Base-by-base conservation (phyloP, 1,139 yeast species). In the Meyerozyma athensensis region DNA sequence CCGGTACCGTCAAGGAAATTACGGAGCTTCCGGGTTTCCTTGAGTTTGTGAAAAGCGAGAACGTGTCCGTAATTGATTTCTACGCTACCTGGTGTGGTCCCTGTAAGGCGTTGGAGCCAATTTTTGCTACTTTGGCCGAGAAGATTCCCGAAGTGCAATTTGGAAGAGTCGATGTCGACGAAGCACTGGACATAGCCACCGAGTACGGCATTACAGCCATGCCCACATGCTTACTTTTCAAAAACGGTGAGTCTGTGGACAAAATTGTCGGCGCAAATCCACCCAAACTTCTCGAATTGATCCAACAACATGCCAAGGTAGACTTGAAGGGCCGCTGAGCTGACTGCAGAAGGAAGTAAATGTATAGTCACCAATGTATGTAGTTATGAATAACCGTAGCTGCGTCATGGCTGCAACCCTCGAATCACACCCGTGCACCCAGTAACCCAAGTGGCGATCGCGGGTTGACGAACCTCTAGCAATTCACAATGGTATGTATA, bases 1-100 rank as follows among this genome's bases (percentile, higher is more conserved):
- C 32, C 4, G 32, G 32, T 9, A 6, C 19, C 18, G 32, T 28
- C 20, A 28, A 28, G 12, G 32, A 28, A 12, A 5, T 28, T 2
- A 16, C 19, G 12, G 32, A 28, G 19, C 19, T 24, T 36, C 41
- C 14, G 30, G 21, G 43, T 52, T 65, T 43, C 52, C 50, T 38
- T 54, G 52, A 44, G 33, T 58, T 42, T 32, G 39, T 51, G 16
- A 45, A 43, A 28, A 50, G 43, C 34, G 60, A 61, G n/a, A 58
- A 61, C 37, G 51, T 65, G 5, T 46, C 68, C 1, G 62, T 68
- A 3, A 54, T 68, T 31, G 74, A 68, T 43, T 68, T 67, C 45
- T 65, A 65, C 47, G 73, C 74, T 34, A 62, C 68, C 3, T 68
- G 74, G 74, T 68, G 74, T 50, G 73, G 72, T 3, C 74, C 74